A percentile compares a stretch with the other conserved stretches of the same genome.
These are phyloP conservation scores for Pycnococcus provasolii DNA, from an alignment of 139 green algal species.

Conservation along the genomic window DNA sequence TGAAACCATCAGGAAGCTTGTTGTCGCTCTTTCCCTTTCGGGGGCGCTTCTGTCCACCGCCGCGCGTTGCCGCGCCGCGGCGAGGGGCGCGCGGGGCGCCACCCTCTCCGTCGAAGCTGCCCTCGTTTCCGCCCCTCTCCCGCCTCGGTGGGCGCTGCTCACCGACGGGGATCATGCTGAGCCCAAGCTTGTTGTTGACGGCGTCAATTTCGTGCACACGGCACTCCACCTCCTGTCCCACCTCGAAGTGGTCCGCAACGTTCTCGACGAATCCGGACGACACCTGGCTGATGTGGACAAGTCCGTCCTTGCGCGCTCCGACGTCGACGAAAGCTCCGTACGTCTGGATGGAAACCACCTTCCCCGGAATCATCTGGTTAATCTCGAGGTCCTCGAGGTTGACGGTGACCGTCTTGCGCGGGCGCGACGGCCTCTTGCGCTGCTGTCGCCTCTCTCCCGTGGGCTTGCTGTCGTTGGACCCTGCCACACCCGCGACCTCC, in stretches of 20 bases:
- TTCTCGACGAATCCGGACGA: conserved; percentile 42
- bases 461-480: no score
- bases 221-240: conserved; percentile 39
- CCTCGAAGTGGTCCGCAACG: conserved; percentile 35
- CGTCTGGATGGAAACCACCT: conserved; percentile 28
- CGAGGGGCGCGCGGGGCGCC: no score
- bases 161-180: conserved; percentile 38
- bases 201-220: conserved; percentile 37
- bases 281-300: conserved; percentile 89
- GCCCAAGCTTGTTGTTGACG: conserved; percentile 36
- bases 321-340: conserved; percentile 95
- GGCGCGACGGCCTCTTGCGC: no score
- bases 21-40: neutral
- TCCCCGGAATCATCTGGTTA: no score
- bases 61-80: neutral
- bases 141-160: conserved; percentile 6
- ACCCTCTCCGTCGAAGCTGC: no score
- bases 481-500: no score
- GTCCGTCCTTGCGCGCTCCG: conserved; percentile 60
- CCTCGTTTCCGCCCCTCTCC: neutral
- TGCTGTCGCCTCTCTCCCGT: no score
- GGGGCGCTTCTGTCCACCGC: neutral
- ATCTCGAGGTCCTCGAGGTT: no score
- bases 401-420: no score
- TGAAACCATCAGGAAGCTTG: neutral